Evolutionary conservation across 2,329 filamentous ascomycete genomes (phyloP), one percentile per base, ranked within the genome.

Genomic region (Podosphaera aphanis): DNA sequence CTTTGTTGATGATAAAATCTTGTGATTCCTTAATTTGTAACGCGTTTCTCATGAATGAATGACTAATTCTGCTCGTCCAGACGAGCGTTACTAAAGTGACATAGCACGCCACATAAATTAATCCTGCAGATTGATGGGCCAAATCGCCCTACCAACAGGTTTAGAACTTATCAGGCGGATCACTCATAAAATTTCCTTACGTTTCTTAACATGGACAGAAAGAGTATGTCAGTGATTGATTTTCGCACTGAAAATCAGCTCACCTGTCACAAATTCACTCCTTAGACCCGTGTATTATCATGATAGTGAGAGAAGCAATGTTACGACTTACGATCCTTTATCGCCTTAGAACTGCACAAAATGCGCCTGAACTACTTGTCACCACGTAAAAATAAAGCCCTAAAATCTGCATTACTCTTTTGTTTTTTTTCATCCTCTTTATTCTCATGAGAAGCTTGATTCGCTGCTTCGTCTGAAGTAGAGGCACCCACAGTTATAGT

Each of bases 391-490:
- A 59, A 58, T 55, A 59, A 55, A 23, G 69, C 67, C 57, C 69
- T 73, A 52, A 74, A 74, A 54, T 74, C 70, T 2, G 68, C 67
- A 57, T 74, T 74, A 53, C 64, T 72, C 61, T 70, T 73, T 16
- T 59, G 52, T 43, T 60, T 52, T 10, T 55, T 54, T 29, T 50
- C 53, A 11, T 51, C 53, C 18, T 50, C 55, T 52, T 44, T 49
- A 48, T 48, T 21, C 15, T 43, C 51, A 46, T 49, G 53, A 38
- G 49, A 50, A 18, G 46, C 49, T 18, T 44, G 51, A 41, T 45
- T 44, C 38, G 43, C 41, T 43, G 46, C 47, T 40, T 45, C 47
- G 20, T 46, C 29, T 29, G 23, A 44, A 5, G 46, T 40, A 21
- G 49, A 39, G 29, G 47, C 46, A 29, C 43, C 39, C 16, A 6